Evolutionary conservation across 1,139 yeast genomes (phyloP).

Genomic region (Magnusiomyces clavatus): DNA sequence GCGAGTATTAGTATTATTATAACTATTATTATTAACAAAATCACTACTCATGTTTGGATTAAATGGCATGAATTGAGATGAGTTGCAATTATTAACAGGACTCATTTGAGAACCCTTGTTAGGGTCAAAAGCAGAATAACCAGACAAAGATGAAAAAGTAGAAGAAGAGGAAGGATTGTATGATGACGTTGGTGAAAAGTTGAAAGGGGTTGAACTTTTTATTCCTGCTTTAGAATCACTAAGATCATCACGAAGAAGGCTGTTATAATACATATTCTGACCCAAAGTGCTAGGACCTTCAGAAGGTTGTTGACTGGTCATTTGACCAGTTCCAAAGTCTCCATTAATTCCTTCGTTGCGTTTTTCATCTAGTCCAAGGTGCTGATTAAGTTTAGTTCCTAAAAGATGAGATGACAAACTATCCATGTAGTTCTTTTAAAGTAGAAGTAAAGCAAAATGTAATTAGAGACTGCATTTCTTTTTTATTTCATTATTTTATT

Average conservation of each 20-base stretch:
- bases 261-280: background rate
- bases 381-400: too few species aligned
- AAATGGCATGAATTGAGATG: background rate
- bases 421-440: background rate
- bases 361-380: too few species aligned
- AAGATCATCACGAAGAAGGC: background rate
- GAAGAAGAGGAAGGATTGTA: background rate
- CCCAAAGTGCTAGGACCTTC: too few species aligned
- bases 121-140: background rate
- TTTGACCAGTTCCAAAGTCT: too few species aligned
- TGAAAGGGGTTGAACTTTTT: background rate
- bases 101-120: background rate
- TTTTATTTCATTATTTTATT: too few species aligned
- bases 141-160: too few species aligned
- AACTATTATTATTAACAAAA: background rate
- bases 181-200: constrained; percentile 1
- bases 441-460: too few species aligned
- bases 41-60: background rate
- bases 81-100: too few species aligned
- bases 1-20: background rate
- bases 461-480: too few species aligned
- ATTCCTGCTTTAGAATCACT: background rate
- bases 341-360: too few species aligned
- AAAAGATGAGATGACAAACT: background rate
- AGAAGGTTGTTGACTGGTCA: too few species aligned